Evolutionary conservation across 495 filamentous ascomycete species (phyloP).

Genomic region (Daldinia grandis): DNA sequence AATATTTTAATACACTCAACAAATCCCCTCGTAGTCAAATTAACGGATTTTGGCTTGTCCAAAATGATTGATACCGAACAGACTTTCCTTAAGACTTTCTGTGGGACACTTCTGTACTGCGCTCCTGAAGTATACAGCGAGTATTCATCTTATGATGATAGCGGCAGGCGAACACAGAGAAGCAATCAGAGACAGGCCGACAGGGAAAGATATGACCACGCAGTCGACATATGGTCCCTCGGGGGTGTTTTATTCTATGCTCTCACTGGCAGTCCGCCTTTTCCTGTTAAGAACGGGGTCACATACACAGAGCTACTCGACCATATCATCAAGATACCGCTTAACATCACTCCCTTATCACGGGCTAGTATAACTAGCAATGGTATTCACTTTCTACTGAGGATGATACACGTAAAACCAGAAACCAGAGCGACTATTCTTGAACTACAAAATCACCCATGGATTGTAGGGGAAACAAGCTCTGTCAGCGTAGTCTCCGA

Average conservation of each 20-base stretch:
- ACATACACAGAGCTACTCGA: slow-evolving; percentile 73
- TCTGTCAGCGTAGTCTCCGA: slow-evolving; percentile 60
- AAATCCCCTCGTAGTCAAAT: slow-evolving; percentile 81
- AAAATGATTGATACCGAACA: slow-evolving; percentile 88
- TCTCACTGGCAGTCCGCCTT: slow-evolving; percentile 79
- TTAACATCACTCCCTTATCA: slow-evolving; percentile 68
- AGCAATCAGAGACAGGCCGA: slow-evolving; percentile 47
- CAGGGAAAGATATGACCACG: slow-evolving; percentile 77
- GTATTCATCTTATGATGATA: slow-evolving; percentile 67
- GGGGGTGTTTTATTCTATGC: slow-evolving; percentile 89
- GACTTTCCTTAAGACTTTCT: slow-evolving; percentile 95
- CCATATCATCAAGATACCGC: slow-evolving; percentile 77
- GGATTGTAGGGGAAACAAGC: slow-evolving; percentile 62
- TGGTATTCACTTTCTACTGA: slow-evolving; percentile 74
- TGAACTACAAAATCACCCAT: slow-evolving; percentile 70
- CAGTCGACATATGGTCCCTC: slow-evolving; percentile 94
- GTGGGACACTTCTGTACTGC: slow-evolving; percentile 93
- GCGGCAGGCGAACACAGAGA: slow-evolving; percentile 54
- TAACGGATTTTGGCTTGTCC: slow-evolving; percentile 95
- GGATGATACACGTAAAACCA: slow-evolving; percentile 80
- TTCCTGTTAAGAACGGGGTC: slow-evolving; percentile 67
- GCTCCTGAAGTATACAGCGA: slow-evolving; percentile 95
- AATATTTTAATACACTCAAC: slow-evolving; percentile 85
- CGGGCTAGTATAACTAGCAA: slow-evolving; percentile 64
- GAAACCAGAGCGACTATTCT: slow-evolving; percentile 70